These are phyloP conservation scores for Lentinula edodes DNA, from an alignment of 768 basidiomycete species.

Conservation along the genomic window DNA sequence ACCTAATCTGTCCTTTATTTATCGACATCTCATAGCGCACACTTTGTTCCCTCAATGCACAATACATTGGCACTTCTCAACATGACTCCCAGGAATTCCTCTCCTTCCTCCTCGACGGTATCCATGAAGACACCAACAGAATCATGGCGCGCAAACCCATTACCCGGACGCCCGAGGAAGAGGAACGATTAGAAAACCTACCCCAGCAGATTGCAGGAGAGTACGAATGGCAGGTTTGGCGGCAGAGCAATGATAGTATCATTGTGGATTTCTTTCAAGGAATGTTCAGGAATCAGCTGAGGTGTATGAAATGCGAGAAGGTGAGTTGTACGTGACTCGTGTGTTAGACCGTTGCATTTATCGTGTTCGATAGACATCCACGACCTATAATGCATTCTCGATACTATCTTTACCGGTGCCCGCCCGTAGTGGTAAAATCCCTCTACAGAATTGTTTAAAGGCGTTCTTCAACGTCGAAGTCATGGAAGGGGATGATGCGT, in stretches of 20 bases:
- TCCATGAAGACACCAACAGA: constrained; percentile 86
- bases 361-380: constrained; percentile 69
- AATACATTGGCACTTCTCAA: constrained; percentile 84
- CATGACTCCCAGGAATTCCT: constrained; percentile 99
- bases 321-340: constrained; percentile 32
- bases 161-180: constrained; percentile 68
- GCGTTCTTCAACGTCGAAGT: constrained; percentile 88
- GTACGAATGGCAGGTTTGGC: constrained; percentile 90
- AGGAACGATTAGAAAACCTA: constrained; percentile 82
- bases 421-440: constrained; percentile 52
- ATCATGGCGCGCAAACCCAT: constrained; percentile 66
- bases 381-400: constrained; percentile 96
- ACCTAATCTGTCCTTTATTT: neutral
- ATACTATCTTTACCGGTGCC: constrained; percentile 91
- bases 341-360: neutral
- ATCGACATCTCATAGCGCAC: constrained; percentile 25
- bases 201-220: constrained; percentile 86
- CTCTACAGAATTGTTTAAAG: constrained; percentile 79
- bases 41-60: constrained; percentile 48
- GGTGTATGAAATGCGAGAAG: constrained; percentile 87
- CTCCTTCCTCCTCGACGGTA: constrained; percentile 86
- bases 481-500: constrained; percentile 89
- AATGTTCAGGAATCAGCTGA: constrained; percentile 85
- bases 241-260: constrained; percentile 84
- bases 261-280: constrained; percentile 98